These are phyloP conservation scores for Guyanaporus albipodus DNA, from an alignment of 768 basidiomycete genomes.

Conservation along the genomic window DNA sequence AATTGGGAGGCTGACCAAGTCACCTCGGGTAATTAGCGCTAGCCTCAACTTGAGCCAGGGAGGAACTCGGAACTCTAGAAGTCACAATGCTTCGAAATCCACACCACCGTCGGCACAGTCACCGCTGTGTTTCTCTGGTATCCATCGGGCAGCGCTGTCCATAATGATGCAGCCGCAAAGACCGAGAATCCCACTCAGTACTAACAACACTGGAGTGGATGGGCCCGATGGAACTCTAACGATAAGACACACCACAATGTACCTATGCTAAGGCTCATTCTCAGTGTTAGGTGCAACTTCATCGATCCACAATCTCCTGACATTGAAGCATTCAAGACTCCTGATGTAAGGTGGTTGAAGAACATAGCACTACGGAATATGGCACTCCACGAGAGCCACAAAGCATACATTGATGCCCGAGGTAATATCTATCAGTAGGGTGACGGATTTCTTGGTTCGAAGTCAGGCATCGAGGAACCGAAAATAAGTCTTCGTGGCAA, in stretches of 20 bases:
- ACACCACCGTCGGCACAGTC: slow-evolving; percentile 16
- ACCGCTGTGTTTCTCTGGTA: slow-evolving; percentile 39
- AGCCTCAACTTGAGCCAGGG: too few species aligned
- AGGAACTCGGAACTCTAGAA: neutral
- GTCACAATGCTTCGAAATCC: slow-evolving; percentile 12
- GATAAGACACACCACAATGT: slow-evolving; percentile 33
- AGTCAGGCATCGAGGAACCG: slow-evolving; percentile 35
- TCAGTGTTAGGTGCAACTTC: slow-evolving; percentile 40
- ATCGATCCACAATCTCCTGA: slow-evolving; percentile 39
- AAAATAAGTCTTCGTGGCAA: slow-evolving; percentile 60
- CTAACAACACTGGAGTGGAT: slow-evolving; percentile 22
- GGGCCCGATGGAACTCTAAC: slow-evolving; percentile 68
- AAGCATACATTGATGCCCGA: slow-evolving; percentile 71
- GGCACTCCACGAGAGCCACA: slow-evolving; percentile 60
- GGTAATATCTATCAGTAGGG: slow-evolving; percentile 90
- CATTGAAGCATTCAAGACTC: slow-evolving; percentile 44
- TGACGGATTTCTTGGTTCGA: slow-evolving; percentile 48
- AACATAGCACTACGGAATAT: slow-evolving; percentile 71
- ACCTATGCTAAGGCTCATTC: neutral
- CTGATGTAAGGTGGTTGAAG: slow-evolving; percentile 56
- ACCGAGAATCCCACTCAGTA: too few species aligned
- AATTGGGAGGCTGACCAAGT: neutral
- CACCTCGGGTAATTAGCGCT: too few species aligned
- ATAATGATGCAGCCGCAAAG: slow-evolving; percentile 38
- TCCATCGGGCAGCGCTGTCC: slow-evolving; percentile 29